These are phyloP conservation scores for Ceriops tagal DNA, from an alignment of 345 rosid genomes.

Conservation along the genomic window DNA sequence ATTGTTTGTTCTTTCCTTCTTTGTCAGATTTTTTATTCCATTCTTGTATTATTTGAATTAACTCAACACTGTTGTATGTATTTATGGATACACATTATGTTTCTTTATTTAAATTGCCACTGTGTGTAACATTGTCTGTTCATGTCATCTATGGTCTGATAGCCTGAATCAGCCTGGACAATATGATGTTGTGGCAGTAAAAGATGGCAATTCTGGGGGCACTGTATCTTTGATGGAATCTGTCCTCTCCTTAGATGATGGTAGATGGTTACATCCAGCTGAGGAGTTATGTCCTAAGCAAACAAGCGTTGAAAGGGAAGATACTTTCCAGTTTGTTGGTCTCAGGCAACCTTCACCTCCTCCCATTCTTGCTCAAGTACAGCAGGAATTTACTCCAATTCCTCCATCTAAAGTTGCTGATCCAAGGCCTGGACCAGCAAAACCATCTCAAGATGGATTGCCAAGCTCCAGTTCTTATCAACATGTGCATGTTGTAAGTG, in stretches of 20 bases:
- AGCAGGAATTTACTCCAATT: constrained; percentile 54
- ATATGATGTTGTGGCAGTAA: constrained; percentile 34
- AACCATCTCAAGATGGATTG: constrained; percentile 47
- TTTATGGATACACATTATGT: constrained; percentile 1
- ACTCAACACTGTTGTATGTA: background rate
- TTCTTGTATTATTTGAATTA: background rate
- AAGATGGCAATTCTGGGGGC: constrained; percentile 40
- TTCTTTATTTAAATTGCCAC: constrained; percentile 5
- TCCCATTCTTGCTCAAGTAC: constrained; percentile 86
- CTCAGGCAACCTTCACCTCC: constrained; percentile 85
- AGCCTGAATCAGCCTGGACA: constrained; percentile 50
- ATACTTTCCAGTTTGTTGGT: constrained; percentile 75
- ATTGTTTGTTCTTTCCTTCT: background rate
- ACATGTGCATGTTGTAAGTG: constrained; percentile 81
- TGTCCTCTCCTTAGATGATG: constrained; percentile 90
- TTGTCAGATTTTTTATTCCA: background rate
- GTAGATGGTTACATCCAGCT: constrained; percentile 59
- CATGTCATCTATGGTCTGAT: constrained; percentile 28
- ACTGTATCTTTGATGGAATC: constrained; percentile 58
- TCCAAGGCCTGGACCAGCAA: constrained; percentile 97
- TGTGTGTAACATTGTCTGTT: constrained; percentile 18
- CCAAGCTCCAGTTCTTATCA: constrained; percentile 57
- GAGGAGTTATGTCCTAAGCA: constrained; percentile 30
- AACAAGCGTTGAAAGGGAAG: constrained; percentile 28
- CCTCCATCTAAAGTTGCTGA: constrained; percentile 95